phyloP scores from a whole-genome alignment of 305 asterid genomes.

The Solanum hybrid region DNA sequence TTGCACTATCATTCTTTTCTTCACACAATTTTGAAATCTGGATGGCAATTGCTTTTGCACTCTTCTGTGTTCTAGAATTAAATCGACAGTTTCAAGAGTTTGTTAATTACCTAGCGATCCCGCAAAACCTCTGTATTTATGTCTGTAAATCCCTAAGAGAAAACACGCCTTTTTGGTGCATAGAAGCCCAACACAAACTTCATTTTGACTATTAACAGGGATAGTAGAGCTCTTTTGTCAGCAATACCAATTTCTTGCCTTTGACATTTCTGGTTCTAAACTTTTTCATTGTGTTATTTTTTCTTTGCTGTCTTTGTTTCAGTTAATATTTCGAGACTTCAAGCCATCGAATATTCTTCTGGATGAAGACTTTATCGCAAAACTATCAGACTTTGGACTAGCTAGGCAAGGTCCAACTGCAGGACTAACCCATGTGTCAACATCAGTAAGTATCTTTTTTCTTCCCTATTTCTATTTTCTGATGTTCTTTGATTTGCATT shows the following conservation, averaged over 20 bases:
- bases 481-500: neutral
- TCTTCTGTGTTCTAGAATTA: neutral
- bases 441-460: constrained; percentile 44
- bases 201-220: neutral
- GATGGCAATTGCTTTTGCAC: neutral
- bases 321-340: constrained; percentile 88
- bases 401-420: constrained; percentile 92
- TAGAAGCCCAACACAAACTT: neutral
- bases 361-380: constrained; percentile 74
- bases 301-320: constrained; percentile 12
- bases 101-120: neutral
- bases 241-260: neutral
- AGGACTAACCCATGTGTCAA: constrained; percentile 68
- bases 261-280: constrained; percentile 2
- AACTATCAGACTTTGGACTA: constrained; percentile 85
- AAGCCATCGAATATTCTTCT: constrained; percentile 86
- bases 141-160: neutral
- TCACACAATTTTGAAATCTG: neutral
- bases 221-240: neutral
- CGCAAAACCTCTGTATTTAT: neutral
- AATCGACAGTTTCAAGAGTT: neutral
- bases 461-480: neutral
- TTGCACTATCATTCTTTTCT: neutral
- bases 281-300: constrained; percentile 1
- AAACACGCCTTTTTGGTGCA: neutral